Percentiles rank a stretch among this genome's conserved stretches.
phyloP scores from a whole-genome alignment of 495 filamentous ascomycete species.

The Rhizodiscina lignyota region DNA sequence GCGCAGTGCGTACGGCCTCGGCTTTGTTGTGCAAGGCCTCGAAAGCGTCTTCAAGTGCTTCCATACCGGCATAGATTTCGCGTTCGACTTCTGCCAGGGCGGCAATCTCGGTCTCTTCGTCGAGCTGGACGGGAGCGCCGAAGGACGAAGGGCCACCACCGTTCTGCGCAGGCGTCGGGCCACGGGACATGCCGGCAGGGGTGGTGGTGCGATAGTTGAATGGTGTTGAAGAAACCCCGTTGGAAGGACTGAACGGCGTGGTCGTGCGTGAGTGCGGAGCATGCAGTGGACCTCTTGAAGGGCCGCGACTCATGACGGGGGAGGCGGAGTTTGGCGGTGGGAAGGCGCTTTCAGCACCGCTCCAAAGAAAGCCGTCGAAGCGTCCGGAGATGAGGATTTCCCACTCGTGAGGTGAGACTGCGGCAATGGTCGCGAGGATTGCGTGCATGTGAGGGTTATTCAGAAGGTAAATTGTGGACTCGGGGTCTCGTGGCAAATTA shows the following conservation, averaged over 20 bases:
- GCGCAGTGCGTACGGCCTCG: slow-evolving; percentile 58
- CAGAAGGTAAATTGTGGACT: slow-evolving; percentile 76
- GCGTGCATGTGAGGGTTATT: slow-evolving; percentile 69
- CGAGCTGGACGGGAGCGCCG: slow-evolving; percentile 60
- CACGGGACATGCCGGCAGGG: slow-evolving; percentile 11
- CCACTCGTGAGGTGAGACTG: slow-evolving; percentile 80
- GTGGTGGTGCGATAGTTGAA: slow-evolving; percentile 17
- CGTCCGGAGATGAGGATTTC: slow-evolving; percentile 90
- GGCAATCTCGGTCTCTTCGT: slow-evolving; percentile 89
- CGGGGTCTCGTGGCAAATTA: slow-evolving; percentile 58
- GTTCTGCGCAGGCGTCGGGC: background rate
- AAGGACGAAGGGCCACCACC: slow-evolving; percentile 6
- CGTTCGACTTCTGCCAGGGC: slow-evolving; percentile 80
- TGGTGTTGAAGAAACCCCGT: slow-evolving; percentile 9
- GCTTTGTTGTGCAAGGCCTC: slow-evolving; percentile 79
- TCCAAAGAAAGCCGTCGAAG: slow-evolving; percentile 94
- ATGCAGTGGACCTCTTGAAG: slow-evolving; percentile 30
- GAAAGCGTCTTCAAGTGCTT: slow-evolving; percentile 86
- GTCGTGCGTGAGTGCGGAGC: slow-evolving; percentile 15
- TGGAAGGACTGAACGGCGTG: slow-evolving; percentile 16
- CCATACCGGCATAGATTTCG: slow-evolving; percentile 87
- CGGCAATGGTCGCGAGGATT: slow-evolving; percentile 71
- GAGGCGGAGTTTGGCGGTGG: slow-evolving; percentile 22
- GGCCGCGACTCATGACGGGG: slow-evolving; percentile 19
- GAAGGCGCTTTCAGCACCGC: slow-evolving; percentile 56